These are phyloP conservation scores for Leccinum arenicola DNA, from an alignment of 768 basidiomycete species.

Conservation along the genomic window DNA sequence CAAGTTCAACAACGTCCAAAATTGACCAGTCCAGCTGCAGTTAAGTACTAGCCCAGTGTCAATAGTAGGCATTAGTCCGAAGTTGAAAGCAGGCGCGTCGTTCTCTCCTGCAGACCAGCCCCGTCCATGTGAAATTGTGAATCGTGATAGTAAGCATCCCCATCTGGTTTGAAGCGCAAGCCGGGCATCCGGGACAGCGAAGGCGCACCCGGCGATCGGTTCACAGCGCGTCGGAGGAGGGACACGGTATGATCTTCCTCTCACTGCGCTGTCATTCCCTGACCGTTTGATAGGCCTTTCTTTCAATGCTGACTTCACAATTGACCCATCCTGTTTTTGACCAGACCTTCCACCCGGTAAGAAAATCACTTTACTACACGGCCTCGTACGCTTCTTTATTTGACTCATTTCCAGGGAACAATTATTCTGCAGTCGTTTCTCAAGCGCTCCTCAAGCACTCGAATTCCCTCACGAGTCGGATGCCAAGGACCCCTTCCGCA, in stretches of 20 bases:
- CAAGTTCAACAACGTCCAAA: no score
- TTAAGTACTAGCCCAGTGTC: no score
- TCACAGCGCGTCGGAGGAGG: conserved; percentile 22
- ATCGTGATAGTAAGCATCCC: conserved; percentile 16
- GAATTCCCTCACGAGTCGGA: conserved; percentile 37
- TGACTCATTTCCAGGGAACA: conserved; percentile 26
- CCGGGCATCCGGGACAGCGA: conserved; percentile 10
- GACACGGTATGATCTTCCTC: conserved; percentile 18
- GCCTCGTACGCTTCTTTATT: background rate
- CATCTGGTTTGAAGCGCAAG: conserved; percentile 22
- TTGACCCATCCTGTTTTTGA: conserved; percentile 43
- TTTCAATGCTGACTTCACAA: conserved; percentile 37
- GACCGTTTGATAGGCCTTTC: conserved; percentile 37
- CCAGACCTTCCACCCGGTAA: conserved; percentile 44
- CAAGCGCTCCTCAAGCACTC: conserved; percentile 35
- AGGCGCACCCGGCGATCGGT: conserved; percentile 14
- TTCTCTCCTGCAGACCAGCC: background rate
- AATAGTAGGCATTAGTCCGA: no score
- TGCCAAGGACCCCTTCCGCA: conserved; percentile 50
- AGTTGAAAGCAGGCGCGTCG: conserved; percentile 10
- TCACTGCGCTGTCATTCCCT: background rate
- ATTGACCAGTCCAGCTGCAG: no score
- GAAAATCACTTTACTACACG: conserved; percentile 10
- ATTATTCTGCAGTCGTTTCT: conserved; percentile 35
- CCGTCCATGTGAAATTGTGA: background rate